These are phyloP conservation scores for Leccinum truebloodii DNA, from an alignment of 768 basidiomycete species.

Conservation along the genomic window DNA sequence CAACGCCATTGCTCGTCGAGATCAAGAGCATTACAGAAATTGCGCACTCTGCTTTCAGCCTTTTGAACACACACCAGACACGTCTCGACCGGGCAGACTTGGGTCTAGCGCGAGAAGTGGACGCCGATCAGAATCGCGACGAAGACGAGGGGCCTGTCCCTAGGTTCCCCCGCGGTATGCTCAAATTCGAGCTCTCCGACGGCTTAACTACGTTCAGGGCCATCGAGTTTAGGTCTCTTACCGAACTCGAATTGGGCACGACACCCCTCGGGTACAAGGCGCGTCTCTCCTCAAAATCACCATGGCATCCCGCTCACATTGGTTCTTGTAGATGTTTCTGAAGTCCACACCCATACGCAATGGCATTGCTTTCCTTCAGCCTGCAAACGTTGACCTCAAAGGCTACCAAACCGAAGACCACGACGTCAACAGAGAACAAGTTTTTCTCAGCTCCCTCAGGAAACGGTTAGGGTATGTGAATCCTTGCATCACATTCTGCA, in stretches of 20 bases:
- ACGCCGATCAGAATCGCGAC: slow-evolving; percentile 49
- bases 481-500: neutral
- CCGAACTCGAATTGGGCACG: slow-evolving; percentile 65
- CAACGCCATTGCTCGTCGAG: slow-evolving; percentile 67
- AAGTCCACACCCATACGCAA: slow-evolving; percentile 66
- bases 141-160: slow-evolving; percentile 76
- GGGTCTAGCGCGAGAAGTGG: slow-evolving; percentile 37
- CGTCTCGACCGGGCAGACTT: slow-evolving; percentile 60
- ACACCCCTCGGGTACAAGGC: slow-evolving; percentile 89
- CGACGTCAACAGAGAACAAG: slow-evolving; percentile 52
- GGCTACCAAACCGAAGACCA: slow-evolving; percentile 67
- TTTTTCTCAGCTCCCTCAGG: slow-evolving; percentile 66
- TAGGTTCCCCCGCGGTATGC: slow-evolving; percentile 78
- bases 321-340: slow-evolving; percentile 56
- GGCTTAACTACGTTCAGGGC: slow-evolving; percentile 69
- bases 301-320: neutral
- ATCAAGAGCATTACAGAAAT: slow-evolving; percentile 81
- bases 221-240: slow-evolving; percentile 74
- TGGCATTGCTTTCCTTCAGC: slow-evolving; percentile 79
- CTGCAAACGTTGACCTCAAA: slow-evolving; percentile 57
- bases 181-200: slow-evolving; percentile 75
- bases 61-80: slow-evolving; percentile 68
- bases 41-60: slow-evolving; percentile 76
- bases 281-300: neutral
- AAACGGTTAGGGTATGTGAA: slow-evolving; percentile 64